Evolutionary conservation across 2,329 filamentous ascomycete species (phyloP).

Genomic region (Cladosporium sp.): DNA sequence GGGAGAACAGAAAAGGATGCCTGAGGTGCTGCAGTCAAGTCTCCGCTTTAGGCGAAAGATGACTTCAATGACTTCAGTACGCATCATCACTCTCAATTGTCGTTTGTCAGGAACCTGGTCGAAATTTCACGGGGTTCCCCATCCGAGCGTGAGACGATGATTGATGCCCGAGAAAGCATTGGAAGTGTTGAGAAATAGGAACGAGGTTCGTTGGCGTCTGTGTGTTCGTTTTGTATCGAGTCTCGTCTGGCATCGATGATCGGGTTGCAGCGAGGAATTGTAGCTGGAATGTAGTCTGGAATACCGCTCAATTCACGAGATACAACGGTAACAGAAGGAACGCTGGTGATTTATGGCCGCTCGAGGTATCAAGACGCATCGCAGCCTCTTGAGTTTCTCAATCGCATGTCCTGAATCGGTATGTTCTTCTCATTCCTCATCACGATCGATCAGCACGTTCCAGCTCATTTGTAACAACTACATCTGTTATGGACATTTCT

Average conservation of each 20-base stretch:
- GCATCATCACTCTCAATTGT: conserved; percentile 13
- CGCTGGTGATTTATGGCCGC: too few species aligned
- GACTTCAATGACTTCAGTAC: conserved; percentile 17
- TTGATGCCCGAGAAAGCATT: conserved; percentile 11
- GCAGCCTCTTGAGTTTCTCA: too few species aligned
- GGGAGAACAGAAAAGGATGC: not conserved
- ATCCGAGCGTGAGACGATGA: not conserved
- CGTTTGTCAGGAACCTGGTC: not conserved
- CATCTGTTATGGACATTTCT: conserved; percentile 1
- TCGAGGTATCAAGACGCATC: too few species aligned
- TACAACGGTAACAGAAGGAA: too few species aligned
- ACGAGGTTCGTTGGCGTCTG: not conserved
- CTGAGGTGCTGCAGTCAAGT: not conserved
- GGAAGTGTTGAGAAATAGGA: conserved; percentile 7
- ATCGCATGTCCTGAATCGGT: too few species aligned
- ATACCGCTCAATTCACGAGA: too few species aligned
- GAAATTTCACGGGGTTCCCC: conserved; percentile 12
- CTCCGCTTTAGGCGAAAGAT: not conserved
- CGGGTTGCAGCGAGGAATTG: not conserved
- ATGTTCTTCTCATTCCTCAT: not conserved
- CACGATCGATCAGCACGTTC: conserved; percentile 3
- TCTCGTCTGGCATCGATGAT: conserved; percentile 5
- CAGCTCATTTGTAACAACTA: not conserved
- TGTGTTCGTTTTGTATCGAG: not conserved
- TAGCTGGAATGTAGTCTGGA: not conserved